Evolutionary conservation across 495 filamentous ascomycete genomes (phyloP).

Genomic region (Peziza echinospora): DNA sequence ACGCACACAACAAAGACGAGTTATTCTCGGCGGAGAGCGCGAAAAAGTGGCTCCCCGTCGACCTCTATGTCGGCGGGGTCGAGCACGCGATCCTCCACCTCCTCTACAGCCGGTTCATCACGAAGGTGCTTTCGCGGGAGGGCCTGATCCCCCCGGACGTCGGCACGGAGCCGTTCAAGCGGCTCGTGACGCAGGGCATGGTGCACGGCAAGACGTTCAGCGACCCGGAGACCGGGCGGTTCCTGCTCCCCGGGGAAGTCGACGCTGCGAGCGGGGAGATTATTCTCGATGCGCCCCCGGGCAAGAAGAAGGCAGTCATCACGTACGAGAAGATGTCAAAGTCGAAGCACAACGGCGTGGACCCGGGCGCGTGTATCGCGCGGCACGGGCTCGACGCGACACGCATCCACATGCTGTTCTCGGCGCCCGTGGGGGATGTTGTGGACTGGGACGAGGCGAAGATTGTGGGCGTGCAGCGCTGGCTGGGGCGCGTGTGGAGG

Average conservation of each 20-base stretch:
- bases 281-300: neutral
- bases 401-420: slow-evolving; percentile 69
- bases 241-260: slow-evolving; percentile 58
- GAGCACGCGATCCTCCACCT: slow-evolving; percentile 83
- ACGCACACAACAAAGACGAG: slow-evolving; percentile 33
- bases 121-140: slow-evolving; percentile 51
- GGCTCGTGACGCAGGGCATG: slow-evolving; percentile 73
- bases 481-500: slow-evolving; percentile 35
- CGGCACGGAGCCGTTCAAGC: slow-evolving; percentile 50
- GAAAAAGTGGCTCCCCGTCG: slow-evolving; percentile 41
- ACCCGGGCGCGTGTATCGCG: slow-evolving; percentile 45
- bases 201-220: slow-evolving; percentile 69
- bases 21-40: slow-evolving; percentile 39
- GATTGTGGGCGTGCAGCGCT: slow-evolving; percentile 59
- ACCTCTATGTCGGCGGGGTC: slow-evolving; percentile 69
- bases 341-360: slow-evolving; percentile 83
- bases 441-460: slow-evolving; percentile 75
- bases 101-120: slow-evolving; percentile 78
- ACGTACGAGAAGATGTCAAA: slow-evolving; percentile 92
- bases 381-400: slow-evolving; percentile 68
- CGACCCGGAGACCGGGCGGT: slow-evolving; percentile 51
- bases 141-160: slow-evolving; percentile 18
- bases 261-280: slow-evolving; percentile 21
- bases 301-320: slow-evolving; percentile 20
- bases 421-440: slow-evolving; percentile 59